phyloP scores from a whole-genome alignment of 1,284 basidiomycete species.

The Cryptococcus maquisensis region DNA sequence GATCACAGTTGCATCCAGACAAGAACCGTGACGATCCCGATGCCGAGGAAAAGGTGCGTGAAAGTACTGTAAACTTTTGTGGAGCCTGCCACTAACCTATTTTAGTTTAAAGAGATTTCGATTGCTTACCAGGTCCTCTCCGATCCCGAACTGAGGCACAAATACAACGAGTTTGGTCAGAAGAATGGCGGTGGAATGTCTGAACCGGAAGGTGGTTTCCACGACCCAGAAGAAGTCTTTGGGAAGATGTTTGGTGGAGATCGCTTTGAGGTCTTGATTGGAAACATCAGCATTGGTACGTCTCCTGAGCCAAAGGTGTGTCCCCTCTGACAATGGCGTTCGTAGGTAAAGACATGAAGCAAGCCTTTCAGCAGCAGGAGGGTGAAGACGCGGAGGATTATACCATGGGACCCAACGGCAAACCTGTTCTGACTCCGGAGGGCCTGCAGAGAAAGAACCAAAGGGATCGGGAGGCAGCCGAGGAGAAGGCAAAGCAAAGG shows the following conservation, averaged over 20 bases:
- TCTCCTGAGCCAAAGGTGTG: neutral
- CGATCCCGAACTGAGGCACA: constrained; percentile 74
- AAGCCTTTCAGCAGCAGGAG: constrained; percentile 85
- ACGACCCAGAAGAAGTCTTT: constrained; percentile 83
- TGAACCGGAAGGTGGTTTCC: constrained; percentile 43
- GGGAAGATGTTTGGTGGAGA: constrained; percentile 75
- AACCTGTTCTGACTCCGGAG: constrained; percentile 65
- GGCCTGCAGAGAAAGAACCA: constrained; percentile 69
- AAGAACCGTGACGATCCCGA: constrained; percentile 85
- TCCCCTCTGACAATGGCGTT: constrained; percentile 54
- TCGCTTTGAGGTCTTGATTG: constrained; percentile 53
- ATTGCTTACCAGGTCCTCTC: constrained; percentile 82
- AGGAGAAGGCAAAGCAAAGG: constrained; percentile 74
- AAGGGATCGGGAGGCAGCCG: constrained; percentile 68
- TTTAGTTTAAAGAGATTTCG: constrained; percentile 73
- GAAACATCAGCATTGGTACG: constrained; percentile 50
- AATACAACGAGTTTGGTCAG: constrained; percentile 79
- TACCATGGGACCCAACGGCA: constrained; percentile 43
- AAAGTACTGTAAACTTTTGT: neutral
- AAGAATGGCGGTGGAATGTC: constrained; percentile 47
- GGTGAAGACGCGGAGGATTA: constrained; percentile 54
- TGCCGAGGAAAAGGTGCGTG: constrained; percentile 69
- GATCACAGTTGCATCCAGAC: constrained; percentile 52
- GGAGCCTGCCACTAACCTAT: neutral
- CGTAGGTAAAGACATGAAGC: constrained; percentile 93